phyloP scores from a whole-genome alignment of 2,329 filamentous ascomycete species.

The Clathrospora elynae region DNA sequence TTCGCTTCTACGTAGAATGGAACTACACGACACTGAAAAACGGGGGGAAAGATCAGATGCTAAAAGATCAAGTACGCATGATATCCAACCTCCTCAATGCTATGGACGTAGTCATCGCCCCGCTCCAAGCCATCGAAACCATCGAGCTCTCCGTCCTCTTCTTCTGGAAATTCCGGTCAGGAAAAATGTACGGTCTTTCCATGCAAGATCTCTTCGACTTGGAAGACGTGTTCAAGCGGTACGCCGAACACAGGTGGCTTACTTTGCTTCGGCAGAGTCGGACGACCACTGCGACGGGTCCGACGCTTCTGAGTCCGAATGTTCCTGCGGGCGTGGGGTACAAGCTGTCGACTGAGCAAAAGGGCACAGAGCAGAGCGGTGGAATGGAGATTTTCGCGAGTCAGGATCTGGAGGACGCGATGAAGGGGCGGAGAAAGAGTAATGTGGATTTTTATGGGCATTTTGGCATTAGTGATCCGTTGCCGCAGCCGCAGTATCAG shows the following conservation, averaged over 20 bases:
- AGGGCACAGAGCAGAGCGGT: slow-evolving; percentile 42
- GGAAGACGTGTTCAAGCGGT: slow-evolving; percentile 42
- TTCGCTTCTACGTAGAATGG: slow-evolving; percentile 46
- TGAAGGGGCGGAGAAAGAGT: slow-evolving; percentile 35
- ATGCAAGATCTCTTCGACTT: slow-evolving; percentile 46
- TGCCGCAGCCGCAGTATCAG: slow-evolving; percentile 41
- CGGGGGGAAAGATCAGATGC: slow-evolving; percentile 18
- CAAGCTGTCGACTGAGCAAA: slow-evolving; percentile 41
- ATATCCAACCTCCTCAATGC: slow-evolving; percentile 37
- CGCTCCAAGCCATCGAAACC: slow-evolving; percentile 32
- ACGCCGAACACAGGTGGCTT: slow-evolving; percentile 42
- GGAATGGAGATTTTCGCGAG: slow-evolving; percentile 47
- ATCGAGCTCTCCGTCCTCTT: slow-evolving; percentile 44
- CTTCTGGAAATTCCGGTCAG: slow-evolving; percentile 43
- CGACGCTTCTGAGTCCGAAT: slow-evolving; percentile 24
- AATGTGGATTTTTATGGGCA: slow-evolving; percentile 46
- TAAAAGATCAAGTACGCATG: slow-evolving; percentile 41
- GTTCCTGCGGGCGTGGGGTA: slow-evolving; percentile 42
- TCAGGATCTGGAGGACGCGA: slow-evolving; percentile 39
- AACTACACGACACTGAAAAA: slow-evolving; percentile 38
- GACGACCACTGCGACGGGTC: slow-evolving; percentile 7
- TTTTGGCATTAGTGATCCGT: slow-evolving; percentile 41
- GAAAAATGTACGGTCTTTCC: slow-evolving; percentile 42
- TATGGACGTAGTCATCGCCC: slow-evolving; percentile 39
- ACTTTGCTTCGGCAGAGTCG: slow-evolving; percentile 31